Evolutionary conservation across 768 basidiomycete species (phyloP).

Genomic region (Suillus clintonianus): DNA sequence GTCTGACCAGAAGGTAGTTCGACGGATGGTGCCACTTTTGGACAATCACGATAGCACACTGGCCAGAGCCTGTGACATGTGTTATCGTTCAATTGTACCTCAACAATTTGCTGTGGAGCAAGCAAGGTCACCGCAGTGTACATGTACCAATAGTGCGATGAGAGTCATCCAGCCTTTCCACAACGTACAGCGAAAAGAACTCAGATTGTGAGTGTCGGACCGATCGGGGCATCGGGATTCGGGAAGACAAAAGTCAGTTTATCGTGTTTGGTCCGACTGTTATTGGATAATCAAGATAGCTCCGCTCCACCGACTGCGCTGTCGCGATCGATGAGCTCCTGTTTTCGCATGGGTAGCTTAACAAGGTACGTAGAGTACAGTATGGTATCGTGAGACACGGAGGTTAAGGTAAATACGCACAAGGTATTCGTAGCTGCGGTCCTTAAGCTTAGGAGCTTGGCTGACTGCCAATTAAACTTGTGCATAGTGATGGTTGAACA

Average conservation of each 20-base stretch:
- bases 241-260: conserved; percentile 2
- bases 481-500: background rate
- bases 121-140: too few relatives aligned
- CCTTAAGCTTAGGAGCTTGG: too few relatives aligned
- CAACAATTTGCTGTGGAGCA: background rate
- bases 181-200: conserved; percentile 26
- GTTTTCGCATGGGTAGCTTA: too few relatives aligned
- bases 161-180: background rate
- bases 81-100: too few relatives aligned
- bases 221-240: conserved; percentile 25
- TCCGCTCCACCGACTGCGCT: background rate
- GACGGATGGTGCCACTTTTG: background rate
- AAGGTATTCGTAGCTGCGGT: too few relatives aligned
- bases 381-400: too few relatives aligned
- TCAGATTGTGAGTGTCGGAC: conserved; percentile 14
- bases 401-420: too few relatives aligned
- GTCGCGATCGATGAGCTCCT: background rate
- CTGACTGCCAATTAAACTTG: too few relatives aligned
- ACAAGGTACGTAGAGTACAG: too few relatives aligned
- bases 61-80: background rate
- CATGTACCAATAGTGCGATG: background rate
- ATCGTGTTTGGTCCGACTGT: background rate
- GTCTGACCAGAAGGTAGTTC: background rate
- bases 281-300: background rate
- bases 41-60: background rate